Base-by-base conservation (phyloP, 2,329 filamentous ascomycete genomes). In the Botrytis pseudocinerea region DNA sequence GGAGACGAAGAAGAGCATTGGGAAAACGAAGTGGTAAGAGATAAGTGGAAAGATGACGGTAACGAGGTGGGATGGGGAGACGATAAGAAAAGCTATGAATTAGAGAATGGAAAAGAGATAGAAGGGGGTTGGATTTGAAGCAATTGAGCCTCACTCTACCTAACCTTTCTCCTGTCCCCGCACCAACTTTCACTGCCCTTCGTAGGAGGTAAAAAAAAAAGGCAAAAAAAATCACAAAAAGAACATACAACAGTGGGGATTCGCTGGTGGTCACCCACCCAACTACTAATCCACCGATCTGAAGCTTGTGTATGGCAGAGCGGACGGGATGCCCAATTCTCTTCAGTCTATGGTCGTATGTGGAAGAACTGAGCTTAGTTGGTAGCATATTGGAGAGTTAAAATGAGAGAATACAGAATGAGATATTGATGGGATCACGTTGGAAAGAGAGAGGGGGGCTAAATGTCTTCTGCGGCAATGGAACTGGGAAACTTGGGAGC, bases 341-440 rank as follows among this genome's bases (percentile, higher is more conserved):
- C 62, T 64, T 64, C 62, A 64, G 62, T 64, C 42, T 64, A 46
- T 64, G 42, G 42, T 64, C 42, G 62, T 64, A 64, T 64, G 62
- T 59, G 32, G 1, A 0, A 25, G 40, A 8, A 4, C 0, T 1
- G 0, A 0, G 1, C 4, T 44, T 9, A 20, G 25, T 9, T 63
- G 16, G 10, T 4, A 9, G 1, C 18, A 62, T 62, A 62, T 62
- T 42, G 4, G 6, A 9, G n/a, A 32, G 5, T 22, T 20, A 0
- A 9, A 10, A 46, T 12, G 6, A 18, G n/a, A 57, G n/a, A 2
- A 18, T 18, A 18, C 3, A 57, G 7, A 14, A 22, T 16, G 1
- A 32, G 40, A 12, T 22, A 32, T 46, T 12, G 9, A n/a, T 2
- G 51, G 7, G n/a, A 57, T 57, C 16, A 57, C 7, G 51, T 32